A percentile compares a stretch with the other conserved stretches of the same genome.
phyloP scores from a whole-genome alignment of 257 asterid species.

The Gynochthodes officinalis region DNA sequence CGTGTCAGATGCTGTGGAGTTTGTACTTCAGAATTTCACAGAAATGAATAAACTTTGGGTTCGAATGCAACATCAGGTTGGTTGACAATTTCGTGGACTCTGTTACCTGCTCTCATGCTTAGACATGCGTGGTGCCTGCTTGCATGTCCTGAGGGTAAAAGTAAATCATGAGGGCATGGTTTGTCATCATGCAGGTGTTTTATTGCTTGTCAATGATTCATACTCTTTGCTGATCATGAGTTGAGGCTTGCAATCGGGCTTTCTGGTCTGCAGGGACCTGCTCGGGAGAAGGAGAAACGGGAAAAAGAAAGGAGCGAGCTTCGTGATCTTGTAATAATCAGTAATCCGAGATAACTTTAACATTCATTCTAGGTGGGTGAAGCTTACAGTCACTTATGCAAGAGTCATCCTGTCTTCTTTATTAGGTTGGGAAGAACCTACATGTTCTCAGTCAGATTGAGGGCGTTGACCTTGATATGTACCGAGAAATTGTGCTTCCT shows the following conservation, averaged over 20 bases:
- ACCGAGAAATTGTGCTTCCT: conserved; percentile 89
- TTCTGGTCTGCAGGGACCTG: conserved; percentile 82
- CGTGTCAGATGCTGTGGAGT: conserved; percentile 84
- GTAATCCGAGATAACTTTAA: conserved; percentile 18
- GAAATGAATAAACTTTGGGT: conserved; percentile 99
- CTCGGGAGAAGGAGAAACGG: conserved; percentile 91
- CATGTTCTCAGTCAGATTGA: conserved; percentile 98
- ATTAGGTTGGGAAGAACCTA: conserved; percentile 95
- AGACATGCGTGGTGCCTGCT: conserved; percentile 31
- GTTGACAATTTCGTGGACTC: conserved; percentile 36
- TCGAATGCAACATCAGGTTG: conserved; percentile 99
- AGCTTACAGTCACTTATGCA: conserved; percentile 27
- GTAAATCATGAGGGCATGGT: conserved; percentile 38
- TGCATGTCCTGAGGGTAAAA: conserved; percentile 37
- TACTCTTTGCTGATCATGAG: conserved; percentile 43
- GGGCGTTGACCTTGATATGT: conserved; percentile 97
- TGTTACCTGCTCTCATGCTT: conserved; percentile 36
- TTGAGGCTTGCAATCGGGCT: conserved; percentile 42
- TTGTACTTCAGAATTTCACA: conserved; percentile 97
- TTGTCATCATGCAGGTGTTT: conserved; percentile 37
- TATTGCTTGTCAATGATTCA: conserved; percentile 31
- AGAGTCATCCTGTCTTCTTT: conserved; percentile 28
- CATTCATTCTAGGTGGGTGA: conserved; percentile 20
- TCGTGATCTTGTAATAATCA: conserved; percentile 83
- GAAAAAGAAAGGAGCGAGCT: conserved; percentile 98